A percentile compares a stretch with the other conserved stretches of the same genome.
These are phyloP conservation scores for Aechmea fasciata DNA, from an alignment of 176 grass and related monocot genomes.

Conservation along the genomic window DNA sequence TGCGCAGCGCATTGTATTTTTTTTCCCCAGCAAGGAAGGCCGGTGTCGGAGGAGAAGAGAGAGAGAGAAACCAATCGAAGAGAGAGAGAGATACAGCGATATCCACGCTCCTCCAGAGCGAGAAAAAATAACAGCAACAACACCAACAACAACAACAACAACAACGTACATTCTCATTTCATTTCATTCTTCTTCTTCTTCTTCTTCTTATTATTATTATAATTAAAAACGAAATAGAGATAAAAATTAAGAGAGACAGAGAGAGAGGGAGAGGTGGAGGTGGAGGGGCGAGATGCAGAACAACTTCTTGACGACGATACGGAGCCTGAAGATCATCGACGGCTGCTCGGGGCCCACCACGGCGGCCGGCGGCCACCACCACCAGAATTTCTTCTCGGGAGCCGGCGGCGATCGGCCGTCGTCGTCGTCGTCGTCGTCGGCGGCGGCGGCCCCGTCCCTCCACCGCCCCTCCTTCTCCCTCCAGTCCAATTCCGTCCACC, in stretches of 20 bases:
- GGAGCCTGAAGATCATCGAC: slow-evolving; percentile 85
- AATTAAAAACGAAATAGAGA: too few relatives aligned
- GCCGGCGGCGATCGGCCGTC: slow-evolving; percentile 38
- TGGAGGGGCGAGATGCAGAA: slow-evolving; percentile 48
- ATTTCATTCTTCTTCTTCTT: too few relatives aligned
- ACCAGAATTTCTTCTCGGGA: slow-evolving; percentile 15
- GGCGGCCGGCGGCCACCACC: slow-evolving; percentile 40
- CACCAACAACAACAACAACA: too few relatives aligned
- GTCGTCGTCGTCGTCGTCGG: slow-evolving; percentile 21
- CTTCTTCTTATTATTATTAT: too few relatives aligned
- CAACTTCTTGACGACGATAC: slow-evolving; percentile 86
- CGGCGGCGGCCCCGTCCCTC: slow-evolving; percentile 23
- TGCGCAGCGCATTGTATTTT: neutral
- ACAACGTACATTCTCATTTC: too few relatives aligned
- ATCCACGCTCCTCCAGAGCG: neutral
- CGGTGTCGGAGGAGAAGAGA: neutral
- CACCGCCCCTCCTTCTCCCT: slow-evolving; percentile 47
- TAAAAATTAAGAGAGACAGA: neutral
- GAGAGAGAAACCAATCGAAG: neutral
- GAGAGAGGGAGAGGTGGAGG: neutral
- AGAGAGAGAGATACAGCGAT: neutral
- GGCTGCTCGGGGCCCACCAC: slow-evolving; percentile 62
- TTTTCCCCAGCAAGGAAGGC: neutral
- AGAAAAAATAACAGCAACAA: too few relatives aligned
- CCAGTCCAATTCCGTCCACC: slow-evolving; percentile 39